These are phyloP conservation scores for Syzygium oleosum DNA, from an alignment of 345 rosid genomes.

Conservation along the genomic window DNA sequence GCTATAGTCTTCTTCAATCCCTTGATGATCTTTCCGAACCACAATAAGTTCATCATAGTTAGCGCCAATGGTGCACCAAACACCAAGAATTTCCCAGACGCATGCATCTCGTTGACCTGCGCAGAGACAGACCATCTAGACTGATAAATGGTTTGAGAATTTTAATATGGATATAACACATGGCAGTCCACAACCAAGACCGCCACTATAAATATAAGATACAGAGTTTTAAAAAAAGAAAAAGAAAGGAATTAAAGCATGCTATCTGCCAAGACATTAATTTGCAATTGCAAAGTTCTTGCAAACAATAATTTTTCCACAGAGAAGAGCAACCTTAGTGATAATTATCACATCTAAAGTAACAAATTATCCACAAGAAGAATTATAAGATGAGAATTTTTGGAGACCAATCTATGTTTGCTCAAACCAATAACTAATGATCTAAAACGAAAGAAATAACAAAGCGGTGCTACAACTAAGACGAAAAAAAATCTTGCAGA, in stretches of 20 bases:
- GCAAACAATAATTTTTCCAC: neutral
- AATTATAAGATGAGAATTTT: too few species aligned
- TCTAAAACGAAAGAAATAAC: too few species aligned
- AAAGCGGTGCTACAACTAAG: too few species aligned
- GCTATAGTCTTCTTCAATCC: slow-evolving; percentile 49
- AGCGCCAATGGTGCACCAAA: slow-evolving; percentile 26
- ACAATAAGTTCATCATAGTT: slow-evolving; percentile 40
- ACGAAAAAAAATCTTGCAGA: too few species aligned
- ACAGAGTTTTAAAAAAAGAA: neutral
- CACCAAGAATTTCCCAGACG: slow-evolving; percentile 20
- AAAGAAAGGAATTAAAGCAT: neutral
- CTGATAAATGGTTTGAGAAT: neutral
- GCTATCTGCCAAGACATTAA: neutral
- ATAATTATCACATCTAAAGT: too few species aligned
- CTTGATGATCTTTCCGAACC: slow-evolving; percentile 51
- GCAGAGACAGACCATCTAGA: neutral
- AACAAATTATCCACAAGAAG: too few species aligned
- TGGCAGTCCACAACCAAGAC: neutral
- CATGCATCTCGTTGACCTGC: slow-evolving; percentile 32
- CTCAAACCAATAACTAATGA: too few species aligned
- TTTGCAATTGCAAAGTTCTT: neutral
- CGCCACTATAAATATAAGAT: neutral
- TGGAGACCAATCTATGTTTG: too few species aligned
- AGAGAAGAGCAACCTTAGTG: neutral
- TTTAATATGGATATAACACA: neutral